Base-by-base conservation (phyloP, 208 protist species). In the Endotrypanum monterogeii region DNA sequence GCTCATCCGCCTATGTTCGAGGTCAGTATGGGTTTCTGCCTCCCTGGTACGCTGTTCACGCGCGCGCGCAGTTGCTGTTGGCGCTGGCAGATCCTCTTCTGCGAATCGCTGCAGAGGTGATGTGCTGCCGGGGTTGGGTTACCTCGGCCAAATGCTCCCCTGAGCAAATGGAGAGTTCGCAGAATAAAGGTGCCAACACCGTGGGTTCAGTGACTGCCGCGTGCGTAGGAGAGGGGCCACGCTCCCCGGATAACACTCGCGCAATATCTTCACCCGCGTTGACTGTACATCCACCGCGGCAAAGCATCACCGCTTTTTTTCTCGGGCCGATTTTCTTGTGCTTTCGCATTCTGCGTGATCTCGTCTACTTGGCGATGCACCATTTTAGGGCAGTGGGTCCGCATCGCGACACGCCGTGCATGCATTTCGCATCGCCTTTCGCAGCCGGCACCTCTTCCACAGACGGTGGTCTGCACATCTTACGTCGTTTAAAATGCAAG, bases 51-150 rank as follows among this genome's bases (percentile, higher is more conserved):
- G 79, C 79, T 48, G 82, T 80, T 12, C 69, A 78, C 69, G 67
- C 67, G 11, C 83, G 82, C 46, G 63, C 80, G 46, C 82, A 84
- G 81, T 73, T 89, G 6, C 74, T 84, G 12, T 28, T 86, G 52
- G 78, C 72, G 7, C 84, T 84, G 25, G 78, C 73, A 25, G 67
- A 80, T 54, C 76, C 76, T 0, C 50, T 80, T 16, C 35, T 54
- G 9, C 69, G 76, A 50, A 80, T 75, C 48, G 39, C 71, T 9
- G 76, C 70, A 18, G 76, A 80, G 76, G 30, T 74, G 48, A 44
- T 80, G 62, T 80, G 69, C 51, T 61, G 67, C 62, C 63, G 76
- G 30, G 76, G 69, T 30, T 79, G 74, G 74, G 68, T 28, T 35
- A 25, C 50, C 16, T 2, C 4, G 23, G 30, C 48, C 48, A 16